Evolutionary conservation across 805 yeast species (phyloP).

Genomic region (Yarrowia sp.): DNA sequence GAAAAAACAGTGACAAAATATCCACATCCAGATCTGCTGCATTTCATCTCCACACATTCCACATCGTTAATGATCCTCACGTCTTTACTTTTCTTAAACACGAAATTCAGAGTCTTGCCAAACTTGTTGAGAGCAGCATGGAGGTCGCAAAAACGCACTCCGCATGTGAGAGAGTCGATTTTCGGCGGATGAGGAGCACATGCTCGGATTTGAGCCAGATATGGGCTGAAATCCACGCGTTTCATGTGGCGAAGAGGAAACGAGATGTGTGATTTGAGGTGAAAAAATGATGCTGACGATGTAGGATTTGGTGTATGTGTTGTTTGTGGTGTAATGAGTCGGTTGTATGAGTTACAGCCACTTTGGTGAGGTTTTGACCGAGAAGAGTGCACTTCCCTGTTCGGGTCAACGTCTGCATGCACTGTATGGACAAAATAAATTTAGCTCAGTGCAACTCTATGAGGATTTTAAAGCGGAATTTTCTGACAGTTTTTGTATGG

Average conservation of each 20-base stretch:
- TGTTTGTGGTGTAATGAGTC: neutral
- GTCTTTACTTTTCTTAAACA: neutral
- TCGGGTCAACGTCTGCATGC: no score
- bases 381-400: no score
- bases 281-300: no score
- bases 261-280: neutral
- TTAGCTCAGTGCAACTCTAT: no score
- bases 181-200: slow-evolving; percentile 7
- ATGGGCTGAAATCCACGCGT: slow-evolving; percentile 7
- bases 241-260: neutral
- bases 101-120: neutral
- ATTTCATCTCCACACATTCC: neutral
- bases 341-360: no score
- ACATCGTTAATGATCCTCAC: neutral
- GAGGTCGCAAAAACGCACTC: neutral
- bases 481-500: no score
- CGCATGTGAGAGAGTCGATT: neutral
- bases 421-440: no score
- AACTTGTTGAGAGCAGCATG: neutral
- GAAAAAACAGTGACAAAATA: neutral
- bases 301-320: no score
- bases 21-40: neutral
- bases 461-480: no score
- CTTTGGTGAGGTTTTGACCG: no score
- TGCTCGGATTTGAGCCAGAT: neutral